Evolutionary conservation across 176 grass and related monocot genomes (phyloP).

Genomic region (Carex scoparia): DNA sequence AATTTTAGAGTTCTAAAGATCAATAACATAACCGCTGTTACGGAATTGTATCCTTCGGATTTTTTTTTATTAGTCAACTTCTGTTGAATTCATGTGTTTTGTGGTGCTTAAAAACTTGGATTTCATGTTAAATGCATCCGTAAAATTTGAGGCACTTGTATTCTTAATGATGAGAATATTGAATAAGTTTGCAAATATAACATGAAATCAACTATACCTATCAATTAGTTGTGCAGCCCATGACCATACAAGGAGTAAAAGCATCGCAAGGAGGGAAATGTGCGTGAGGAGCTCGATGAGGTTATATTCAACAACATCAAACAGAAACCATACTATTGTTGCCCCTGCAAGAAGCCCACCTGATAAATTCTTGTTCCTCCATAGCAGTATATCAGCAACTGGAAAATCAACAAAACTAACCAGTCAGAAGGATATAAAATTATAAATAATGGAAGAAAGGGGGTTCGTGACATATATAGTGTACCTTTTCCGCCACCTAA

Average conservation of each 20-base stretch:
- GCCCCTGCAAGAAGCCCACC: constrained; percentile 59
- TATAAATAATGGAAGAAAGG: not conserved
- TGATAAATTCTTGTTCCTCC: constrained; percentile 62
- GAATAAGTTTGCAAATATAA: not conserved
- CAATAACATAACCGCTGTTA: not conserved
- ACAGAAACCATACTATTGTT: constrained; percentile 65
- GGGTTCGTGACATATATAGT: not conserved
- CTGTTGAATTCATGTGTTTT: not conserved
- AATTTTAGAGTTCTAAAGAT: not conserved
- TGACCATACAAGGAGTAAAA: constrained; percentile 65
- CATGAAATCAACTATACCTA: constrained; percentile 34
- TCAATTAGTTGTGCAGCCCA: constrained; percentile 44
- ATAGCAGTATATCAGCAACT: constrained; percentile 85
- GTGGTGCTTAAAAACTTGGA: constrained; percentile 2
- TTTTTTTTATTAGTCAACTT: not conserved
- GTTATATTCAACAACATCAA: constrained; percentile 80
- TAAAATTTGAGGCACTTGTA: not conserved
- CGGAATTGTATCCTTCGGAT: not conserved
- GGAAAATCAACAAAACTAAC: not conserved
- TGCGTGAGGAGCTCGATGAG: constrained; percentile 64
- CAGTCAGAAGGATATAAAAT: not conserved
- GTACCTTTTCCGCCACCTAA: constrained; percentile 53
- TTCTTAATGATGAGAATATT: not conserved
- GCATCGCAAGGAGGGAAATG: constrained; percentile 55
- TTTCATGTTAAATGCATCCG: not conserved